phyloP scores from a whole-genome alignment of 2,329 filamentous ascomycete species.

The Plenodomus tracheiphilus region DNA sequence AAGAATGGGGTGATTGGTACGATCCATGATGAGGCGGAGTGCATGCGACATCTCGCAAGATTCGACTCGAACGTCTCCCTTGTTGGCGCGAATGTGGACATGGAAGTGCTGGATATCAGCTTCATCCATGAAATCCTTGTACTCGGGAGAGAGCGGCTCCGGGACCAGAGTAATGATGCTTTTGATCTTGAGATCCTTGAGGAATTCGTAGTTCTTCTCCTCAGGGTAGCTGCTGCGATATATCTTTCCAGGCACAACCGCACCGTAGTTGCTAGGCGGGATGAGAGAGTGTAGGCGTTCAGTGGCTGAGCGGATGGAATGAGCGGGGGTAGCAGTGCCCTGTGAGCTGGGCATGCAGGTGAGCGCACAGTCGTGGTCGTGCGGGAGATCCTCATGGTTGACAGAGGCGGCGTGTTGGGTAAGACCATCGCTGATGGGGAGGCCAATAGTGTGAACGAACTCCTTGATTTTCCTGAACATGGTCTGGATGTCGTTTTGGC shows the following conservation, averaged over 20 bases:
- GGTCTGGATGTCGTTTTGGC: constrained; percentile 8
- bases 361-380: constrained; percentile 18
- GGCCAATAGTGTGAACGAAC: constrained; percentile 24
- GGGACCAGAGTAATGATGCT: constrained; percentile 71
- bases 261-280: constrained; percentile 74
- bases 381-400: constrained; percentile 39
- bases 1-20: constrained; percentile 75
- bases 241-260: constrained; percentile 70
- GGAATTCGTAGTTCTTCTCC: constrained; percentile 69
- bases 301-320: constrained; percentile 22
- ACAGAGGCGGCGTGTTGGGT: constrained; percentile 32
- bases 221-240: constrained; percentile 83
- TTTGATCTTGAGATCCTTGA: constrained; percentile 70
- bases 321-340: constrained; percentile 17
- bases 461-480: constrained; percentile 25
- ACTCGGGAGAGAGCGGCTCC: constrained; percentile 52
- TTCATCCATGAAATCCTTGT: constrained; percentile 63
- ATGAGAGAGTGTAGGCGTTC: constrained; percentile 44
- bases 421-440: constrained; percentile 27
- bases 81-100: constrained; percentile 84
- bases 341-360: constrained; percentile 15
- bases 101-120: constrained; percentile 73
- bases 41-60: constrained; percentile 66
- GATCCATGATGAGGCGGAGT: constrained; percentile 71
- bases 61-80: constrained; percentile 60